Conservation (phyloP, 2,329 filamentous ascomycete genomes). For the Chalara sp. region DNA sequence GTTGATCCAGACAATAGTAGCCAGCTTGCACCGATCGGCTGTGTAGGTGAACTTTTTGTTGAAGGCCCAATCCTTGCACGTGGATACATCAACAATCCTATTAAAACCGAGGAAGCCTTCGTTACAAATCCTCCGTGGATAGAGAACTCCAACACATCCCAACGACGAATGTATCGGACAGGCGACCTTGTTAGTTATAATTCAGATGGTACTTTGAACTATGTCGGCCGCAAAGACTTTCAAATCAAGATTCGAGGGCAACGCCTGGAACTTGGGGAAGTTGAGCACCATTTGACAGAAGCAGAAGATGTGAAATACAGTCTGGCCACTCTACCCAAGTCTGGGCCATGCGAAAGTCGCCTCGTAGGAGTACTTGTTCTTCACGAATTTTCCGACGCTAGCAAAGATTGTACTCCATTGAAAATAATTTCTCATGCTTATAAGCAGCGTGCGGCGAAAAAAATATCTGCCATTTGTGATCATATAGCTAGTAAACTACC, state of each 20-base stretch:
- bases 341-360: background rate
- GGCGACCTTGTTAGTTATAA: constrained; percentile 38
- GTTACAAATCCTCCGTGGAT: background rate
- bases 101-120: background rate
- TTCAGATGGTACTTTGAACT: constrained; percentile 51
- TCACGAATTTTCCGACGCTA: no score
- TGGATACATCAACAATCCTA: background rate
- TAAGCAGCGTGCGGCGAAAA: background rate
- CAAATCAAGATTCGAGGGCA: constrained; percentile 61
- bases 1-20: background rate
- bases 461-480: background rate
- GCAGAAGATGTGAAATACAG: background rate
- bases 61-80: background rate
- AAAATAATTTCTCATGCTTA: background rate
- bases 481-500: background rate
- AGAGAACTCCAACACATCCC: background rate
- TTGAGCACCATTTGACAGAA: constrained; percentile 27
- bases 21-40: background rate
- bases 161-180: background rate
- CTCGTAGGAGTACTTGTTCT: background rate
- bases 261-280: constrained; percentile 57
- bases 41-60: background rate
- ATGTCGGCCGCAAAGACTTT: constrained; percentile 55
- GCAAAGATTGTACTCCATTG: background rate
- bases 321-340: background rate